phyloP scores from a whole-genome alignment of 371 early-diverging fungal genomes.

The Mortierella polycephala region DNA sequence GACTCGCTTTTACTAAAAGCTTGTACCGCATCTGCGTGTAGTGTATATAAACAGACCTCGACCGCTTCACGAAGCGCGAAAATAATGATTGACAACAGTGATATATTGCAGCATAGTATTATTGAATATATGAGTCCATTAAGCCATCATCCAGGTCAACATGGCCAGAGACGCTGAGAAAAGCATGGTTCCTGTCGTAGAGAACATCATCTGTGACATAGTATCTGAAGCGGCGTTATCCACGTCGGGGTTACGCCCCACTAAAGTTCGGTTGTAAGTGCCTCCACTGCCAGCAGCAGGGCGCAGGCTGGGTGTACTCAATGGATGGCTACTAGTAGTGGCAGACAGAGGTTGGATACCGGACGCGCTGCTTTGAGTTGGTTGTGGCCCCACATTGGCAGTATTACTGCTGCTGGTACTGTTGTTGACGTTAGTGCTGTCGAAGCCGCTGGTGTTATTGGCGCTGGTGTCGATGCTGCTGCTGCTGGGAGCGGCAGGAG shows the following conservation, averaged over 20 bases:
- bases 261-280: conserved; percentile 9
- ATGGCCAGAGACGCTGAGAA: conserved; percentile 5
- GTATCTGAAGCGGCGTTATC: conserved; percentile 6
- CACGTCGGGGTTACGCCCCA: not conserved
- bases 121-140: not conserved
- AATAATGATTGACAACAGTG: too few species aligned
- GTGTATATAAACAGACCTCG: too few species aligned
- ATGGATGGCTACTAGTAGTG: not conserved
- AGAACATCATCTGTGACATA: not conserved
- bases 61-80: too few species aligned
- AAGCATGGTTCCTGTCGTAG: not conserved
- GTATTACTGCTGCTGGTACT: not conserved
- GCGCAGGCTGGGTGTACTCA: not conserved
- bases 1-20: too few species aligned
- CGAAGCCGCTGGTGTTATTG: not conserved
- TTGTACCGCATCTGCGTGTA: too few species aligned
- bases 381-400: not conserved
- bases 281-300: not conserved
- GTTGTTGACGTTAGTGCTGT: not conserved
- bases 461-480: not conserved
- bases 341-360: too few species aligned
- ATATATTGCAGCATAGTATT: too few species aligned
- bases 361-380: not conserved
- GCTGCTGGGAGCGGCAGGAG: too few species aligned
- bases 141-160: conserved; percentile 16